These are phyloP conservation scores for Eucalyptus cladocalyx DNA, from an alignment of 345 rosid species.

Conservation along the genomic window DNA sequence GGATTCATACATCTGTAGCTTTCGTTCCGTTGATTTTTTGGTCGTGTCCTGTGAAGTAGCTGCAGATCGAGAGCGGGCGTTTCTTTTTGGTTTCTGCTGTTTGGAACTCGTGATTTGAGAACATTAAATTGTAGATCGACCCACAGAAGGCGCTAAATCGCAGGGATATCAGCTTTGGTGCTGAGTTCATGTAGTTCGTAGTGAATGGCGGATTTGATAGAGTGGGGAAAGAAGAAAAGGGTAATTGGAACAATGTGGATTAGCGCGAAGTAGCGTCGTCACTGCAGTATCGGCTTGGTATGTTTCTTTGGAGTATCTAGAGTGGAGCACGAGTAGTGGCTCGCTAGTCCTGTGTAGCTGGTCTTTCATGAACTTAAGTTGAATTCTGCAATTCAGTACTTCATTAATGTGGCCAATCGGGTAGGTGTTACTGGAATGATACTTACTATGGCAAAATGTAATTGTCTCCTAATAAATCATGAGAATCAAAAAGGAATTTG, in stretches of 20 bases:
- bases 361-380: background rate
- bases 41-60: background rate
- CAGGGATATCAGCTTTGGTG: background rate
- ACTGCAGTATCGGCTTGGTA: background rate
- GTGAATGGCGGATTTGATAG: background rate
- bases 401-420: background rate
- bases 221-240: background rate
- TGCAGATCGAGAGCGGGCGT: background rate
- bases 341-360: background rate
- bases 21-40: background rate
- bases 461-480: background rate
- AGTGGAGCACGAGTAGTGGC: background rate
- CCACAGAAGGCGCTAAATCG: background rate
- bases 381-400: background rate
- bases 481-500: background rate
- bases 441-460: background rate
- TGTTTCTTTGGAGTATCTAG: background rate
- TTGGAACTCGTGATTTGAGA: background rate
- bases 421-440: background rate
- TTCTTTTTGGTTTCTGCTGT: background rate
- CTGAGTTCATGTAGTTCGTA: background rate
- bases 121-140: background rate
- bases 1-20: background rate
- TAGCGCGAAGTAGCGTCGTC: background rate
- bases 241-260: background rate